Evolutionary conservation across 352 stramenopile species (phyloP).

Genomic region (Pythium sp.): DNA sequence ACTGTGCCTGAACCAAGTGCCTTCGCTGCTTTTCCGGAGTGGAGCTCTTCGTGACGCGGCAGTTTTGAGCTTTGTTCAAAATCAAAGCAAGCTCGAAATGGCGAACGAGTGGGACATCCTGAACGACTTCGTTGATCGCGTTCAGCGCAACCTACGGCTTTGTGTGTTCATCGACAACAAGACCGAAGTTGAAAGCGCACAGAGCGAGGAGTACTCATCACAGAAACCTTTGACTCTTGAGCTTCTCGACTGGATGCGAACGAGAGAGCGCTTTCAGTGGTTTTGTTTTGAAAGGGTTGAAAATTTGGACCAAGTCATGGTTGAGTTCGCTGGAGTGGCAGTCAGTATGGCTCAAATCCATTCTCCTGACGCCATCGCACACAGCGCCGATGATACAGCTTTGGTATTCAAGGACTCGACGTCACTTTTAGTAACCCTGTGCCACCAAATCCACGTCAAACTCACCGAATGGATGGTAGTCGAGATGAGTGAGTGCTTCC

Average conservation of each 20-base stretch:
- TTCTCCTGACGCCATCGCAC: not conserved
- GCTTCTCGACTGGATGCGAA: slow-evolving; percentile 9
- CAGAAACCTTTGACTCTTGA: not conserved
- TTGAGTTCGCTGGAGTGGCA: slow-evolving; percentile 7
- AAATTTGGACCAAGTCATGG: not conserved
- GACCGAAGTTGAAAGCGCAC: not conserved
- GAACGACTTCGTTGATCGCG: slow-evolving; percentile 25
- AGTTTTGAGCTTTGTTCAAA: slow-evolving; percentile 33
- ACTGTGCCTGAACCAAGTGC: slow-evolving; percentile 32
- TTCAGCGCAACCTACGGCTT: slow-evolving; percentile 44
- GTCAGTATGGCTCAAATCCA: not conserved
- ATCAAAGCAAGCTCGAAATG: slow-evolving; percentile 28
- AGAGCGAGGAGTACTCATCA: too few species aligned
- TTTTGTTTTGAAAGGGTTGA: slow-evolving; percentile 11
- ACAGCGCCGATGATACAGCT: not conserved
- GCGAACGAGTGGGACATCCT: slow-evolving; percentile 32
- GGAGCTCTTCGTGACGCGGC: slow-evolving; percentile 34
- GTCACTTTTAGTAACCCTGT: not conserved
- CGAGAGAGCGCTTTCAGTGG: slow-evolving; percentile 17
- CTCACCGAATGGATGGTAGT: slow-evolving; percentile 2
- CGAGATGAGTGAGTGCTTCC: slow-evolving; percentile 5
- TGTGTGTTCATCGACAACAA: slow-evolving; percentile 30
- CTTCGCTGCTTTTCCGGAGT: slow-evolving; percentile 31
- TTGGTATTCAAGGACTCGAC: not conserved
- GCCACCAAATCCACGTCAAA: slow-evolving; percentile 7